A percentile compares a stretch with the other conserved stretches of the same genome.
phyloP scores from a whole-genome alignment of 345 rosid species.

The Stellera chamaejasme region DNA sequence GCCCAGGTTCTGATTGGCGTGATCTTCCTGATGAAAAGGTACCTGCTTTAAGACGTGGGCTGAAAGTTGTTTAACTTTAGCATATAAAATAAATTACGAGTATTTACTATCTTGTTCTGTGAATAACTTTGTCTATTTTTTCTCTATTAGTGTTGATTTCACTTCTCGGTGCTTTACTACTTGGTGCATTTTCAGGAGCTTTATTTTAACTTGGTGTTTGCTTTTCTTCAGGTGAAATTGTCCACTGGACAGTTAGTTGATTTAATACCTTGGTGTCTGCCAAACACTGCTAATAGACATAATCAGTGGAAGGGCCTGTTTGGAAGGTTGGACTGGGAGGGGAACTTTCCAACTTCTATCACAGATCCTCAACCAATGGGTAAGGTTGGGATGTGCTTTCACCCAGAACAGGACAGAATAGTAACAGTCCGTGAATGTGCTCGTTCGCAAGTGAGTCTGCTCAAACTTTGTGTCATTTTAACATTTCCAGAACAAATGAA shows the following conservation, averaged over 20 bases:
- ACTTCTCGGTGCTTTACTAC: no score
- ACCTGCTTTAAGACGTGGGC: not conserved
- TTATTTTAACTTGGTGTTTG: not conserved
- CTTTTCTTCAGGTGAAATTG: conserved; percentile 40
- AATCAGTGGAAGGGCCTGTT: conserved; percentile 88
- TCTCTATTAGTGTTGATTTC: not conserved
- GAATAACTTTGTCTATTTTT: no score
- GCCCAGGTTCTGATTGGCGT: conserved; percentile 94
- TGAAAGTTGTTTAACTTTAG: not conserved
- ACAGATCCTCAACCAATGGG: conserved; percentile 96
- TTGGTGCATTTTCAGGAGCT: not conserved
- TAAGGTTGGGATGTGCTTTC: conserved; percentile 93
- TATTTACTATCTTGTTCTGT: no score
- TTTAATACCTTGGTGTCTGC: conserved; percentile 73
- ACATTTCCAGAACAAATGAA: no score
- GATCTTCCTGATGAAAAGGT: conserved; percentile 76
- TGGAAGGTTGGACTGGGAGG: conserved; percentile 92
- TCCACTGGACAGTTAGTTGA: conserved; percentile 57
- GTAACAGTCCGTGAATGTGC: conserved; percentile 86
- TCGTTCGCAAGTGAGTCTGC: conserved; percentile 62
- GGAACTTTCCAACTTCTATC: conserved; percentile 82
- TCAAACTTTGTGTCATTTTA: no score
- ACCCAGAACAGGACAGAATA: conserved; percentile 85
- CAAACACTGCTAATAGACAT: conserved; percentile 67
- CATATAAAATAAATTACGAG: not conserved